Base-by-base conservation (phyloP, 108 stramenopile genomes). In the Fistulifera pelliculosa region DNA sequence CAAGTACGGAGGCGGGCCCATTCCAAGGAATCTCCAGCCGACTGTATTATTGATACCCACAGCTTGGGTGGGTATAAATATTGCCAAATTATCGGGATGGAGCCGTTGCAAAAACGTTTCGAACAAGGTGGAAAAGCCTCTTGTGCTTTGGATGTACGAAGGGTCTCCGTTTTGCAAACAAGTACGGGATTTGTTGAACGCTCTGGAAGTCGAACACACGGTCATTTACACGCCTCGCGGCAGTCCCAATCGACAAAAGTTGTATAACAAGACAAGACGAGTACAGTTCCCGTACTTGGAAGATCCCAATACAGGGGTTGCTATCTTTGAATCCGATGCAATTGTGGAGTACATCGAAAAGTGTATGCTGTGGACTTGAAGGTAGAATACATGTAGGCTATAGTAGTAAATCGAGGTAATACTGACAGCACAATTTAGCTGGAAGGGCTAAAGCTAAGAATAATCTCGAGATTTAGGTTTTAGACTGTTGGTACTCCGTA, bases 31-130 rank as follows among this genome's bases (percentile, higher is more conserved):
- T 13, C 25, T 40, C 8, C 18, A 23, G 18, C 74, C 35, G 82
- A 85, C 8, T 54, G 85, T 10, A 84, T 76, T 82, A 79, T 81
- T 0, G 72, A n/a, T 82, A 41, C 68, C 73, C 12, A 72, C 81
- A 41, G 65, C 74, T 44, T 55, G 56, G n/a, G 79, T 94, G 56
- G 61, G 82, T 19, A 39, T 78, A 8, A 17, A 39, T 11, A 83
- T 81, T 12, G 65, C 84, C 10, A 65, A 79, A 47, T 42, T 75
- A 10, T 80, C 76, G 1, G 54, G 43, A 17, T 51, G 43, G 12
- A 59, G 70, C 39, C 78, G 77, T 56, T 0, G 35, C 12, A 78
- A 74, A 58, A 80, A 78, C 22, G 66, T 85, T 28, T 62, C 77
- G n/a, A 88, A 90, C 52, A 90, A 88, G 60, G 69, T 59, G 41